These are phyloP conservation scores for Vicia villosa DNA, from an alignment of 306 rosid species.

Conservation along the genomic window DNA sequence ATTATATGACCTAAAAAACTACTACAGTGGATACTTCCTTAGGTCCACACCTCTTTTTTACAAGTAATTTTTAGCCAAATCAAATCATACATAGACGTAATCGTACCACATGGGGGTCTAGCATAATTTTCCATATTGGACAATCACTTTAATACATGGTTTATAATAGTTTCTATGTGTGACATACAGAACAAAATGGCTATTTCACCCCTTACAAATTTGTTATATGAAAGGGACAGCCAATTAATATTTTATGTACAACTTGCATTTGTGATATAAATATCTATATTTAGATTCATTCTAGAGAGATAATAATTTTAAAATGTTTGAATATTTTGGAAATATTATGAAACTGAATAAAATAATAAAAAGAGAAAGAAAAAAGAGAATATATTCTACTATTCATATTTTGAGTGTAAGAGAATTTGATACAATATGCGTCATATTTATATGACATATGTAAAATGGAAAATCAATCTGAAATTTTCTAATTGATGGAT, in stretches of 20 bases:
- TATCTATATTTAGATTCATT: background rate
- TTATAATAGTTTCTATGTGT: background rate
- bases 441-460: no score
- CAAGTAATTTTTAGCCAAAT: conserved; percentile 27
- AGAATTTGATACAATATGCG: no score
- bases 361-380: no score
- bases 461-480: no score
- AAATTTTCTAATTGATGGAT: no score
- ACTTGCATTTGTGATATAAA: background rate
- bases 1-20: conserved; percentile 28
- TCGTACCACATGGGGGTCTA: conserved; percentile 11
- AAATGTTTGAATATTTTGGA: no score
- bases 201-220: background rate
- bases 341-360: no score
- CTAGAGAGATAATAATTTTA: background rate
- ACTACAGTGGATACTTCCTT: conserved; percentile 13
- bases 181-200: background rate
- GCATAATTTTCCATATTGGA: background rate
- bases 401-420: no score
- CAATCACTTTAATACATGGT: conserved; percentile 10
- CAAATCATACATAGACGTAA: conserved; percentile 2
- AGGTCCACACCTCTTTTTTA: conserved; percentile 15
- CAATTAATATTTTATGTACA: background rate
- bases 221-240: background rate
- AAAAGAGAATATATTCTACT: no score